Base-by-base conservation (phyloP, 176 grass and related monocot species). In the Areca catechu region DNA sequence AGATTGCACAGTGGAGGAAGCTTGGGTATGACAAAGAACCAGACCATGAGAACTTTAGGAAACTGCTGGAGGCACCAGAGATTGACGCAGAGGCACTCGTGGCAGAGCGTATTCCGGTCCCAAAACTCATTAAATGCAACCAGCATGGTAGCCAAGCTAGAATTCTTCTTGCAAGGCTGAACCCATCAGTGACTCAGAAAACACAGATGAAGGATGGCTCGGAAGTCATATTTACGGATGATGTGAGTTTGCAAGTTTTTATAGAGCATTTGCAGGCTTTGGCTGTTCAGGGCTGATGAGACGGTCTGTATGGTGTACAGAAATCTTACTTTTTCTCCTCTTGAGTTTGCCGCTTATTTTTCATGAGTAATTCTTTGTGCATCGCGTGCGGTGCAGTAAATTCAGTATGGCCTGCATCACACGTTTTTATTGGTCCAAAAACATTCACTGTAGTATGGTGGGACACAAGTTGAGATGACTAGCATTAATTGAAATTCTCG, bases 141-240 rank as follows among this genome's bases (percentile, higher is more conserved):
- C 84, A 92, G 70, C 88, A 98, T 76, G 93, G 88, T 24, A 98
- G 93, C 73, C 93, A 98, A 30, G 93, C 81, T 7, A 91, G 93
- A 52, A 92, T 92, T 75, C 71, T 98, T 47, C 76, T 98, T 5
- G 93, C 93, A 24, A 89, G 81, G 54, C 58, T 98, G 74, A 92
- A 98, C 80, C 93, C 93, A 20, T 98, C 93, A 4, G 88, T 98
- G 54, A 98, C 94, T 74, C 94, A 98, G 76, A 98, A 92, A 79
- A 89, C 93, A 37, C 60, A 74, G 66, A 53, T 92, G 70, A 89
- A 75, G 18, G 94, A 98, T 61, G 94, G 94, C 10, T 88, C 81
- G 19, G 84, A 98, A 65, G 72, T 93, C 50, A 89, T 98, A 80
- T 93, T 98, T 57, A 98, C 88, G 0, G 84, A 98, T 18, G 84